A percentile compares a stretch with the other conserved stretches of the same genome.
phyloP scores from a whole-genome alignment of 306 rosid species.

The Sophora flavescens region DNA sequence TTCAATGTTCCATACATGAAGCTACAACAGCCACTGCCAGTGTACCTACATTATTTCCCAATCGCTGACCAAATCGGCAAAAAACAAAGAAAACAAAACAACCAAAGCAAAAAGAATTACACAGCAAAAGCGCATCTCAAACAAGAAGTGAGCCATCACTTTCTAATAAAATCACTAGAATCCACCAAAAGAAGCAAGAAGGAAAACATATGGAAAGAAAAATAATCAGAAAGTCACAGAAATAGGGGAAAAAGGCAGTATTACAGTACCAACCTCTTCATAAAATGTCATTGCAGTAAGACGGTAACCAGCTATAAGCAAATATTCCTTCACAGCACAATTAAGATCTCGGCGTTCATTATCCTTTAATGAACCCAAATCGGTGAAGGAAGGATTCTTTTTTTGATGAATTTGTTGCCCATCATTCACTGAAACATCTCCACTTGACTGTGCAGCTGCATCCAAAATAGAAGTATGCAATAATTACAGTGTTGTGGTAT shows the following conservation, averaged over 20 bases:
- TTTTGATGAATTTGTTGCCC: conserved; percentile 62
- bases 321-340: conserved; percentile 94
- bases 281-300: conserved; percentile 98
- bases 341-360: conserved; percentile 87
- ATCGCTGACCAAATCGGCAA: not conserved
- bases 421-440: conserved; percentile 53
- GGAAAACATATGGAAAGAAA: not conserved
- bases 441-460: conserved; percentile 57
- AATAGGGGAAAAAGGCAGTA: not conserved
- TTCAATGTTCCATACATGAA: conserved; percentile 23
- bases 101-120: conserved; percentile 8
- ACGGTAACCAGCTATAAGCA: conserved; percentile 93
- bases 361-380: conserved; percentile 87
- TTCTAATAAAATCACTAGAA: conserved; percentile 20
- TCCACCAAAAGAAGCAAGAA: conserved; percentile 11
- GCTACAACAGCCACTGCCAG: not conserved
- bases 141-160: conserved; percentile 10
- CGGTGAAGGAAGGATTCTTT: conserved; percentile 58
- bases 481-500: not conserved
- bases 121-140: conserved; percentile 29
- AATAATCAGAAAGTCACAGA: not conserved
- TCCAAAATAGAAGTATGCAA: conserved; percentile 38
- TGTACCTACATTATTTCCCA: conserved; percentile 10
- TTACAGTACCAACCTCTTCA: conserved; percentile 77
- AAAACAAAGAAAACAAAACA: not conserved